Evolutionary conservation across 192 early-diverging fungal species (phyloP).

Genomic region (Blastocladiella britannica): DNA sequence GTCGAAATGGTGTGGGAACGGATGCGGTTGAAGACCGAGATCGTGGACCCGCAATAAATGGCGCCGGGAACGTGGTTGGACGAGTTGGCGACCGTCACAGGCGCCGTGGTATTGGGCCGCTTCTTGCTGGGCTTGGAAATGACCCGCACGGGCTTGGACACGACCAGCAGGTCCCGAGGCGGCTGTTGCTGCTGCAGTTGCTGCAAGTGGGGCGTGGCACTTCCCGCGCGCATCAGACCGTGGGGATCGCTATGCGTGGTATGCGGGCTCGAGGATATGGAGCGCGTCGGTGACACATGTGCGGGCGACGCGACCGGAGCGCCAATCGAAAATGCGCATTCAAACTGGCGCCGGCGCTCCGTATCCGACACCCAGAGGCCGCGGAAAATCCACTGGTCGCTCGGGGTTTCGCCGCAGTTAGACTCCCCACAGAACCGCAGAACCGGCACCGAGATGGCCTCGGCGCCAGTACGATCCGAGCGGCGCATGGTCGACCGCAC

Average conservation of each 20-base stretch:
- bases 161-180: too few relatives aligned
- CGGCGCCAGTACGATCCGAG: too few relatives aligned
- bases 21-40: slow-evolving; percentile 75
- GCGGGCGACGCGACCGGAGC: too few relatives aligned
- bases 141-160: slow-evolving; percentile 61
- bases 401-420: slow-evolving; percentile 3
- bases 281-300: too few relatives aligned
- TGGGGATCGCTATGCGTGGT: too few relatives aligned
- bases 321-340: neutral
- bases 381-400: neutral
- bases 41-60: slow-evolving; percentile 44
- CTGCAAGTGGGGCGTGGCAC: too few relatives aligned
- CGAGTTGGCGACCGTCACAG: neutral
- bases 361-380: neutral
- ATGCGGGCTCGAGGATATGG: too few relatives aligned
- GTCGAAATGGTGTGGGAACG: slow-evolving; percentile 78
- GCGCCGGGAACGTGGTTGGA: neutral
- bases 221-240: too few relatives aligned
- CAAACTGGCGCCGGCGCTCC: neutral
- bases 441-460: slow-evolving; percentile 25
- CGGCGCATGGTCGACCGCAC: too few relatives aligned
- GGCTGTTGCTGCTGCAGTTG: too few relatives aligned
- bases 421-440: slow-evolving; percentile 38
- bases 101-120: slow-evolving; percentile 50
- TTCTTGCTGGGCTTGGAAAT: slow-evolving; percentile 87